Evolutionary conservation across 805 yeast species (phyloP).

Genomic region (Zygosaccharomyces siamensis): DNA sequence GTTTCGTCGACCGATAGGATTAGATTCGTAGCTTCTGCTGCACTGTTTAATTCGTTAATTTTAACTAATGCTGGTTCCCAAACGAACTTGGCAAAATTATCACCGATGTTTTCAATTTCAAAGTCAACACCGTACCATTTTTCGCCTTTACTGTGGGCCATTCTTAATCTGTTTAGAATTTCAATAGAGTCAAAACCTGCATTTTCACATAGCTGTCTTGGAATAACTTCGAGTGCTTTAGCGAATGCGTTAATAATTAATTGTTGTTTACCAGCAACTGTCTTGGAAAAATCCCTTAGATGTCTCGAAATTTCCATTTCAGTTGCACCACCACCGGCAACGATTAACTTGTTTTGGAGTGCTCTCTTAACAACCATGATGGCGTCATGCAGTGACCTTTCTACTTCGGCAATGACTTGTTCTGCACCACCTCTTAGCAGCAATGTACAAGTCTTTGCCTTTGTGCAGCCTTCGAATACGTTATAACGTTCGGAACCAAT

Average conservation of each 20-base stretch:
- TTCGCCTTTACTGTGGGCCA: conserved; percentile 92
- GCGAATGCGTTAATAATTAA: conserved; percentile 89
- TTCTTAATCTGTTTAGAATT: conserved; percentile 79
- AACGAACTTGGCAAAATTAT: conserved; percentile 79
- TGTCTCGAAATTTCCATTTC: conserved; percentile 94
- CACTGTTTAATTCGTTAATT: conserved; percentile 87
- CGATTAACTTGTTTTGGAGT: conserved; percentile 76
- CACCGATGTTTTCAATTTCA: conserved; percentile 72
- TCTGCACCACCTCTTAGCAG: conserved; percentile 96
- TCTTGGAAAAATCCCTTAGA: conserved; percentile 78
- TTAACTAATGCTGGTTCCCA: conserved; percentile 99
- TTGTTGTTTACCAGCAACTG: conserved; percentile 95
- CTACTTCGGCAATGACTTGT: conserved; percentile 96
- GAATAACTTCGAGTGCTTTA: conserved; percentile 89
- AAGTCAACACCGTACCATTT: conserved; percentile 91
- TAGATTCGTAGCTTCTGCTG: conserved; percentile 93
- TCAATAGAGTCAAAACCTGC: conserved; percentile 99
- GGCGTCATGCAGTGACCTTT: conserved; percentile 95
- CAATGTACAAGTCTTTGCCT: conserved; percentile 89
- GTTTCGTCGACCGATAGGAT: conserved; percentile 96
- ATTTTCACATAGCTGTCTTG: conserved; percentile 95
- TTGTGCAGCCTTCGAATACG: conserved; percentile 86
- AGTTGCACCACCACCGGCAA: conserved; percentile 99
- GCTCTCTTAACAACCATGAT: conserved; percentile 97
- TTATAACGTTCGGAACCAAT: conserved; percentile 95